Evolutionary conservation across 2,329 filamentous ascomycete species (phyloP).

Genomic region (Penicillium sp.): DNA sequence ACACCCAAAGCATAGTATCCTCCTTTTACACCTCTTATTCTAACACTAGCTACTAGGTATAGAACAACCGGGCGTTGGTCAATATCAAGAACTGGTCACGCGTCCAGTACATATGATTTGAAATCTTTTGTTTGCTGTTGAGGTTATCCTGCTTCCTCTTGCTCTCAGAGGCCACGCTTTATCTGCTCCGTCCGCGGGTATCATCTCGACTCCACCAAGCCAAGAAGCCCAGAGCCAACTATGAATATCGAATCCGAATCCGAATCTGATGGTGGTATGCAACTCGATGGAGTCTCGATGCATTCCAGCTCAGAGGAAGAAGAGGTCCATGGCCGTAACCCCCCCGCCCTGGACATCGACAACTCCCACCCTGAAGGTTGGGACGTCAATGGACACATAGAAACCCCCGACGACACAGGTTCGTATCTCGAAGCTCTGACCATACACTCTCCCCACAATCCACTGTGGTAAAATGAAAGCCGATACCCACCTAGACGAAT

Average conservation of each 20-base stretch:
- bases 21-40: too few species aligned
- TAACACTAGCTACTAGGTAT: too few species aligned
- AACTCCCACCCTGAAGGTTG: background rate
- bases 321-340: background rate
- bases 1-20: too few species aligned
- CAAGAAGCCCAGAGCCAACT: constrained; percentile 17
- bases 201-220: constrained; percentile 14
- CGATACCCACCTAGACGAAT: too few species aligned
- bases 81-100: too few species aligned
- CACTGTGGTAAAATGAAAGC: too few species aligned
- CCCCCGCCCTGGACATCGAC: background rate
- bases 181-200: background rate
- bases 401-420: background rate
- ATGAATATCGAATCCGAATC: constrained; percentile 17
- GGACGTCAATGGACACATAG: background rate
- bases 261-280: constrained; percentile 27
- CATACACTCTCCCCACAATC: too few species aligned
- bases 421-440: background rate
- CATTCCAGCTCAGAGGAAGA: background rate
- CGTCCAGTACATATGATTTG: too few species aligned
- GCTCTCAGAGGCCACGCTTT: background rate
- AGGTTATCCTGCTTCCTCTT: too few species aligned
- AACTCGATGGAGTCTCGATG: constrained; percentile 11
- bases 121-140: too few species aligned
- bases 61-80: too few species aligned